Base-by-base conservation (phyloP, 495 filamentous ascomycete genomes). In the Hypoxylon cercidicola region DNA sequence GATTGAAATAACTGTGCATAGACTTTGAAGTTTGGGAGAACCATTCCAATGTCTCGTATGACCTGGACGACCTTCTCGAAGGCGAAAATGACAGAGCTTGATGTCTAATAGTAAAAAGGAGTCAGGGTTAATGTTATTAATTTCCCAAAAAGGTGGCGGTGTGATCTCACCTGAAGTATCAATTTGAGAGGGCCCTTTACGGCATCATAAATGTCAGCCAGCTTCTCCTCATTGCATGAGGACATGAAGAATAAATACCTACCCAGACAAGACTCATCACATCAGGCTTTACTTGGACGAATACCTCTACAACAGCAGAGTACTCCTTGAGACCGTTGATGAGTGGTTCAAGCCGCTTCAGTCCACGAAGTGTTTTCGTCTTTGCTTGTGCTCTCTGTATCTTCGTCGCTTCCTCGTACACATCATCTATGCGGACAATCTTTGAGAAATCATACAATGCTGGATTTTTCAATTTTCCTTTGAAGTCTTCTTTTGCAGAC, bases 51-150 rank as follows among this genome's bases (percentile, higher is more conserved):
- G 40, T 58, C 53, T 6, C 30, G 47, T 52, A 58, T 57, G 15
- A 64, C 61, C 25, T 64, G 57, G 30, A 58, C 47, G 5, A 64
- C 53, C 34, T 64, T 64, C 10, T 64, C 61, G 30, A 64, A 64
- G 21, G 47, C 47, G 7, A 21, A 52, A 46, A 58, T 52, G 4
- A 41, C 35, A 18, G 53, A 51, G 13, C 61, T 57, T 8, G 53
- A 64, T 12, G 40, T 53, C 61, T 64, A 40, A 32, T 32, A 4
- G 12, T 1, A 2, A 57, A 18, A 16, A 53, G 12, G 2, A 18
- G 23, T 25, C 5, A 25, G 23, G 23, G 2, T 25, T 25, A 5
- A 25, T 25, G 5, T 25, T 25, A 25, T 25, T 25, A 25, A 25
- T 25, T 25, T 25, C 5, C 23, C 23, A 25, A 25, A 25, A 25